Evolutionary conservation across 495 filamentous ascomycete species (phyloP), one percentile per base, ranked within the genome.

Genomic region (Aspergillus bertholletiae): DNA sequence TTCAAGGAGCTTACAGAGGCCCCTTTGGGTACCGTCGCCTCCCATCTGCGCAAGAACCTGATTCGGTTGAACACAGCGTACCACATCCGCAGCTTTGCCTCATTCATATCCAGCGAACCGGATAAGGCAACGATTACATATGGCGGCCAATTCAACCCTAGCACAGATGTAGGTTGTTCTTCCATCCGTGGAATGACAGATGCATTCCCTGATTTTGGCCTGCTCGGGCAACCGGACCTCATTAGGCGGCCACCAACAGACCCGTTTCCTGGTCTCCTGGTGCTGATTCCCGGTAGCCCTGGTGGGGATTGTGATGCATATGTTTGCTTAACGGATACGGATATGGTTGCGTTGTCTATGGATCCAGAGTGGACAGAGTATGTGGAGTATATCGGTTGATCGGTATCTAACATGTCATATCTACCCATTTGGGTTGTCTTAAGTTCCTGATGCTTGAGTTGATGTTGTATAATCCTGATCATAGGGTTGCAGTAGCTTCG

Each of bases 91-190:
- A 72, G 66, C 57, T 75, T 69, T 45, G 73, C 67, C 0, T 76
- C 72, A 0, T 71, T 71, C 43, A 59, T 80, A 20, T 62, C 67
- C 1, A 32, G 56, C 7, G 63, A 66, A 21, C 50, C 58, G 0
- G 74, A 78, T 51, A 74, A 74, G 48, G 58, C 62, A 0, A 60
- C 30, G 2, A 59, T 80, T 15, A 52, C 67, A 23, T 77, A 77
- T 54, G 63, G 37, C 6, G 73, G 73, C 0, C 45, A 30, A 5
- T 67, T 62, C 30, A 62, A 70, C 45, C 61, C 59, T 2, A 55
- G 51, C 6, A 69, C 61, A 9, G 74, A 77, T 45, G 53, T 77
- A 1, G 57, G 60, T 7, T 63, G 55, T 18, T 68, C 67, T 18
- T 68, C 65, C 9, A 55, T 68, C 15, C 60, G 61, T 23, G 58